Conservation (phyloP, 2,329 filamentous ascomycete species). For the Cercospora zeina region DNA sequence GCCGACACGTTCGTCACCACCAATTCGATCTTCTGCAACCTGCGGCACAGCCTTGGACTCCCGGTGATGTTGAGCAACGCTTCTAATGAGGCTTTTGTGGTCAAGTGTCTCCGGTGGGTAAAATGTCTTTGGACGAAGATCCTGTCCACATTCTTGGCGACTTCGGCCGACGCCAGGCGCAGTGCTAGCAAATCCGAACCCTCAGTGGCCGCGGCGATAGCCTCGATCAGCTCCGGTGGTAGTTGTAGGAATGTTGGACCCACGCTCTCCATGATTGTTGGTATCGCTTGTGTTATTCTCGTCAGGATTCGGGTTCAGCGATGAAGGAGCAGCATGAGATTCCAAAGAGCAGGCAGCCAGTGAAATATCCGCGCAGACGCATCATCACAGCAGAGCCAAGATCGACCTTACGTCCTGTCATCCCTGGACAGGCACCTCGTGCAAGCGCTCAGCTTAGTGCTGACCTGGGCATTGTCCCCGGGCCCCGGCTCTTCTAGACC, state of each 20-base stretch:
- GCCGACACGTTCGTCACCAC: constrained; percentile 11
- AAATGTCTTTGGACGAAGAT: constrained; percentile 15
- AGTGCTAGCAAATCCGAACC: constrained; percentile 7
- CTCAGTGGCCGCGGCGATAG: constrained; percentile 65
- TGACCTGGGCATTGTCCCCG: neutral
- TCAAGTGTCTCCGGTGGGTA: constrained; percentile 7
- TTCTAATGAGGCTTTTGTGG: constrained; percentile 9
- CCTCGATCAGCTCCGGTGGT: constrained; percentile 76
- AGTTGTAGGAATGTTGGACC: constrained; percentile 70
- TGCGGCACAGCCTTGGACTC: constrained; percentile 2
- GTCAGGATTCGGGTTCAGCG: neutral
- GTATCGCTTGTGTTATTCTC: neutral
- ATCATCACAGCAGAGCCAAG: neutral
- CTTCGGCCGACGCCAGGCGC: constrained; percentile 6
- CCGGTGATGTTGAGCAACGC: constrained; percentile 13
- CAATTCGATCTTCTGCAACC: constrained; percentile 8
- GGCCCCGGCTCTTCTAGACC: neutral
- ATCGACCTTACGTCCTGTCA: neutral
- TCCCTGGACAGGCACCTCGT: neutral
- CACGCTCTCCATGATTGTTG: constrained; percentile 3
- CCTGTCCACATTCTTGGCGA: constrained; percentile 6
- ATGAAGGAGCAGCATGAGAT: neutral
- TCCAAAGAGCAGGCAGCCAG: constrained; percentile 1
- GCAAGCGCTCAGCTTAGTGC: constrained; percentile 3
- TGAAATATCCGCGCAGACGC: neutral